Evolutionary conservation across 371 early-diverging fungal species (phyloP).

Genomic region (Mucor circinelloides): DNA sequence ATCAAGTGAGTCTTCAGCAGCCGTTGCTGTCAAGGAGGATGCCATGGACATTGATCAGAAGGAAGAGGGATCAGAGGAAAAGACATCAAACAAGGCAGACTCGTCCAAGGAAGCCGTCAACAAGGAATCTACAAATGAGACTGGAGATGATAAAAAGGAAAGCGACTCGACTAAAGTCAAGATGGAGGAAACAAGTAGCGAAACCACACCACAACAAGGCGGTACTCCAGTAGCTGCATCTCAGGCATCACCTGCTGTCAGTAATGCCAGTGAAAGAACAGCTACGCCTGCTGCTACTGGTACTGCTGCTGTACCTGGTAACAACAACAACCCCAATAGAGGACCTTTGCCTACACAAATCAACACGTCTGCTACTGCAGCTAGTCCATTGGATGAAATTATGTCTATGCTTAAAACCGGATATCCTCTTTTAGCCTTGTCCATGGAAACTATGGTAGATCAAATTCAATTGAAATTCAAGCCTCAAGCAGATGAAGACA

Average conservation of each 20-base stretch:
- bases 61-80: neutral
- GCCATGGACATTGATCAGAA: slow-evolving; percentile 3
- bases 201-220: neutral
- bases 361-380: slow-evolving; percentile 16
- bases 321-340: neutral
- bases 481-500: slow-evolving; percentile 93
- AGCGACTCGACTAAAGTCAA: neutral
- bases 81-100: neutral
- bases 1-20: neutral
- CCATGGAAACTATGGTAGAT: slow-evolving; percentile 98
- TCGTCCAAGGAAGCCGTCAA: neutral
- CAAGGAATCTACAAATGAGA: neutral
- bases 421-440: slow-evolving; percentile 89
- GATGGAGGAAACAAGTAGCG: neutral
- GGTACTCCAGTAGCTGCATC: neutral
- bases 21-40: slow-evolving; percentile 12
- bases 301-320: neutral
- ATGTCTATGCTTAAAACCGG: slow-evolving; percentile 97
- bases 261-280: slow-evolving; percentile 3
- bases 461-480: slow-evolving; percentile 92
- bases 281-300: neutral
- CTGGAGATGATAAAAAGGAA: neutral
- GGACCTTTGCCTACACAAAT: slow-evolving; percentile 13
- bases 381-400: slow-evolving; percentile 89
- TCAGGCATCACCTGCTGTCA: slow-evolving; percentile 5